Conservation (phyloP, 2,329 filamentous ascomycete species). For the Cladorrhinum sp. region DNA sequence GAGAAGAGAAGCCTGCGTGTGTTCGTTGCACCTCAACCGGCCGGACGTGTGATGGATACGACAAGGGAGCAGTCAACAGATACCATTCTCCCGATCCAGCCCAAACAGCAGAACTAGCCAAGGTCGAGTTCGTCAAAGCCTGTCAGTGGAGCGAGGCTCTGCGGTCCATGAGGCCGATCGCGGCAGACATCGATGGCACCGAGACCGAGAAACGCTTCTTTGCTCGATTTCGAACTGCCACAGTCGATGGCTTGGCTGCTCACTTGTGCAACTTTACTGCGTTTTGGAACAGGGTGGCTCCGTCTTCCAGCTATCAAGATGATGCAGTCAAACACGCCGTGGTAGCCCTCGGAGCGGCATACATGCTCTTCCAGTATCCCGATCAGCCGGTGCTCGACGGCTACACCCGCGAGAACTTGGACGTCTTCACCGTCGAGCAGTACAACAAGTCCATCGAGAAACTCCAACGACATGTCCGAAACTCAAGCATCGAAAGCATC, state of each 20-base stretch:
- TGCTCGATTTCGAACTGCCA: constrained; percentile 34
- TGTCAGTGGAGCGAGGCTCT: constrained; percentile 28
- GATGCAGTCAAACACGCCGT: constrained; percentile 32
- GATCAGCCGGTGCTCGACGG: constrained; percentile 25
- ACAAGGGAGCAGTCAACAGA: constrained; percentile 28
- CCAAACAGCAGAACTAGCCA: constrained; percentile 23
- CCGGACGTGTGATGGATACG: constrained; percentile 34
- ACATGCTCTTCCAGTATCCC: constrained; percentile 29
- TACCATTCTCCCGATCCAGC: constrained; percentile 14
- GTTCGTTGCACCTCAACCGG: constrained; percentile 31
- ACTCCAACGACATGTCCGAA: constrained; percentile 29
- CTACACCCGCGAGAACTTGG: constrained; percentile 28
- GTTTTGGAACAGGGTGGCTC: constrained; percentile 32
- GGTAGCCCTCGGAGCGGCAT: constrained; percentile 32
- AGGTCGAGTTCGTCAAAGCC: constrained; percentile 28
- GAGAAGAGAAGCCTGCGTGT: constrained; percentile 32
- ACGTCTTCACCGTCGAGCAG: constrained; percentile 39
- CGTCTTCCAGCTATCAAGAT: constrained; percentile 30
- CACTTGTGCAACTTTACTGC: constrained; percentile 17
- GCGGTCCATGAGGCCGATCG: constrained; percentile 33
- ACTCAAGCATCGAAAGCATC: constrained; percentile 27
- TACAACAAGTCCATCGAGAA: constrained; percentile 38
- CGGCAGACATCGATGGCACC: constrained; percentile 37
- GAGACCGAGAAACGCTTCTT: constrained; percentile 36
- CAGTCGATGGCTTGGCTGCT: constrained; percentile 31